phyloP scores from a whole-genome alignment of 805 yeast species.

The Candida sanyiensis region DNA sequence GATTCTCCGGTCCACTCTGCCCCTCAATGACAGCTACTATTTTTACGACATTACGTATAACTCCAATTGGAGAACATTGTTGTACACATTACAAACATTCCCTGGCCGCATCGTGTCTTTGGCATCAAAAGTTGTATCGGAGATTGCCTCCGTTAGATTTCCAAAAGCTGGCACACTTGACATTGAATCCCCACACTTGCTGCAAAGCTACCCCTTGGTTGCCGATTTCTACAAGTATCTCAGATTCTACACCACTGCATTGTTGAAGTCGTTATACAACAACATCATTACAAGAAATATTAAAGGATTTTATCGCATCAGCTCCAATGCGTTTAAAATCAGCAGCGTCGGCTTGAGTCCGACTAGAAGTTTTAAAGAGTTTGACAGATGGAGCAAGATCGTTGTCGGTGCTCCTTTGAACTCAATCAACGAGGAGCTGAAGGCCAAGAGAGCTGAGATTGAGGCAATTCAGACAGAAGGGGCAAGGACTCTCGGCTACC shows the following conservation, averaged over 20 bases:
- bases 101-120: conserved; percentile 25
- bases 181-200: conserved; percentile 9
- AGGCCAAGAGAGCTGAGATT: conserved; percentile 17
- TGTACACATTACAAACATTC: conserved; percentile 37
- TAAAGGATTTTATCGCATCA: conserved; percentile 17
- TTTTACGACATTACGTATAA: conserved; percentile 40
- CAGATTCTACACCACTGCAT: conserved; percentile 9
- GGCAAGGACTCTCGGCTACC: conserved; percentile 32
- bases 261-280: conserved; percentile 16
- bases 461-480: conserved; percentile 26
- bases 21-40: conserved; percentile 37
- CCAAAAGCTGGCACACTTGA: conserved; percentile 11
- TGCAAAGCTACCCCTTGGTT: conserved; percentile 9
- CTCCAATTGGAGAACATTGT: conserved; percentile 27
- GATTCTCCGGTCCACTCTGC: conserved; percentile 36
- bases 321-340: conserved; percentile 25
- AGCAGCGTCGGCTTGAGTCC: conserved; percentile 16
- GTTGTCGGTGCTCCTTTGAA: conserved; percentile 34
- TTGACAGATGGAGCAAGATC: conserved; percentile 22
- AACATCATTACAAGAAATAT: conserved; percentile 16
- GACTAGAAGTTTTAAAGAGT: conserved; percentile 7
- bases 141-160: conserved; percentile 18
- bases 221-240: conserved; percentile 12
- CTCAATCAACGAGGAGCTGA: conserved; percentile 28
- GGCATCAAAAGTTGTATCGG: conserved; percentile 21